Evolutionary conservation across 768 basidiomycete species (phyloP).

Genomic region (Pleurotus cornucopiae): DNA sequence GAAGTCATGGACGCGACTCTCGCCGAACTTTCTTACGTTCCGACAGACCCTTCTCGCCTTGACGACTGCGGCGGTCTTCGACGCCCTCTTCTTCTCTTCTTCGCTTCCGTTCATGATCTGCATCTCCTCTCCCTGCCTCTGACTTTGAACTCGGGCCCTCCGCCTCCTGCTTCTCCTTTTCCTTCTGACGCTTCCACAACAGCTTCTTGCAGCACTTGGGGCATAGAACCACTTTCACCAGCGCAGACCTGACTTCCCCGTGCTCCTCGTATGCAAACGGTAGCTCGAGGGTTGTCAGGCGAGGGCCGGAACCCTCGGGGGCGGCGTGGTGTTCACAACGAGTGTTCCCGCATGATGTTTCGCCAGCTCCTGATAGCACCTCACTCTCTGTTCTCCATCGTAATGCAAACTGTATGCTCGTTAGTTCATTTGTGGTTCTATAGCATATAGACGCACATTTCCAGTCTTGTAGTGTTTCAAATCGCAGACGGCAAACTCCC

Average conservation of each 20-base stretch:
- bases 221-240: slow-evolving; percentile 92
- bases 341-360: slow-evolving; percentile 85
- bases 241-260: slow-evolving; percentile 67
- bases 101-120: not conserved
- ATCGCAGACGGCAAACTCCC: slow-evolving; percentile 90
- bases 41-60: not conserved
- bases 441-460: slow-evolving; percentile 47
- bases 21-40: slow-evolving; percentile 2
- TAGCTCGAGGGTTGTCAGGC: slow-evolving; percentile 76
- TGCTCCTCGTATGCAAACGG: slow-evolving; percentile 88
- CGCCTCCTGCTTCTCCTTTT: slow-evolving; percentile 34
- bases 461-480: slow-evolving; percentile 95
- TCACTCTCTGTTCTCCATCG: slow-evolving; percentile 94
- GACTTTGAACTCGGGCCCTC: not conserved
- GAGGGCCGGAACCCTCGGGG: slow-evolving; percentile 17
- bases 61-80: not conserved
- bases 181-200: slow-evolving; percentile 77
- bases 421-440: not conserved
- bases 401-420: slow-evolving; percentile 63
- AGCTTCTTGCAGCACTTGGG: slow-evolving; percentile 75
- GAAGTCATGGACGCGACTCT: not conserved
- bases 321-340: slow-evolving; percentile 66
- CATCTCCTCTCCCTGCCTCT: not conserved
- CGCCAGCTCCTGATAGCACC: slow-evolving; percentile 81
- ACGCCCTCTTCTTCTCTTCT: not conserved